Evolutionary conservation across 2,329 filamentous ascomycete genomes (phyloP).

Genomic region (Colletotrichum cordylinicola): DNA sequence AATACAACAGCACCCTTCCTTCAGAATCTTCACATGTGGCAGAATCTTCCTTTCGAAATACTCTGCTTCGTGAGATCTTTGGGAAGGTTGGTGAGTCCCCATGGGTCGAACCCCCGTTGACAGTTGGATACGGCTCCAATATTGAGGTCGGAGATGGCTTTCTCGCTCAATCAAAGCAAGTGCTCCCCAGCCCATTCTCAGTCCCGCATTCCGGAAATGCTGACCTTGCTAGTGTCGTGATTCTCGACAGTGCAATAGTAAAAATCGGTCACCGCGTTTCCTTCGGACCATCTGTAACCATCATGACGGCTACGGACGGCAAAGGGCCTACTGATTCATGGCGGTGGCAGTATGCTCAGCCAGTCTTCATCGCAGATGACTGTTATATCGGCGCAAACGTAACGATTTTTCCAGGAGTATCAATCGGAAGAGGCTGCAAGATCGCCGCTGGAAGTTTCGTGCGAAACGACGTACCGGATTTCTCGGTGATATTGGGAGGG

Average conservation of each 20-base stretch:
- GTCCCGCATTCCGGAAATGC: rapidly evolving
- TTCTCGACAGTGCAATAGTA: background rate
- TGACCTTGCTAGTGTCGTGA: background rate
- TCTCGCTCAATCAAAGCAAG: background rate
- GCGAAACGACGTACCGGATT: background rate
- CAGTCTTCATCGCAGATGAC: background rate
- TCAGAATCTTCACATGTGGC: background rate
- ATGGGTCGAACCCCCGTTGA: background rate
- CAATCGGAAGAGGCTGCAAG: background rate
- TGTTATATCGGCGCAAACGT: background rate
- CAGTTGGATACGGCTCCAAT: background rate
- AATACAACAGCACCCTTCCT: background rate
- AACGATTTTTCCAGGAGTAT: background rate
- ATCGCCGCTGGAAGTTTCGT: background rate
- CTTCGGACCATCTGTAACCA: background rate
- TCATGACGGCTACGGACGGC: background rate
- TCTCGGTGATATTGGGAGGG: background rate
- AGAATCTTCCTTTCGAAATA: background rate
- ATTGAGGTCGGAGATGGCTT: background rate
- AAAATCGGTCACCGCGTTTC: background rate
- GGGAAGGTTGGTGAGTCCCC: background rate
- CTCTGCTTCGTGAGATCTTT: background rate
- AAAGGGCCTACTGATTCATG: rapidly evolving
- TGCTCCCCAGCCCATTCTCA: background rate
- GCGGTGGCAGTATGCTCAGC: background rate